These are phyloP conservation scores for Pseudofabraea citricarpa DNA, from an alignment of 2,329 filamentous ascomycete genomes.

Conservation along the genomic window DNA sequence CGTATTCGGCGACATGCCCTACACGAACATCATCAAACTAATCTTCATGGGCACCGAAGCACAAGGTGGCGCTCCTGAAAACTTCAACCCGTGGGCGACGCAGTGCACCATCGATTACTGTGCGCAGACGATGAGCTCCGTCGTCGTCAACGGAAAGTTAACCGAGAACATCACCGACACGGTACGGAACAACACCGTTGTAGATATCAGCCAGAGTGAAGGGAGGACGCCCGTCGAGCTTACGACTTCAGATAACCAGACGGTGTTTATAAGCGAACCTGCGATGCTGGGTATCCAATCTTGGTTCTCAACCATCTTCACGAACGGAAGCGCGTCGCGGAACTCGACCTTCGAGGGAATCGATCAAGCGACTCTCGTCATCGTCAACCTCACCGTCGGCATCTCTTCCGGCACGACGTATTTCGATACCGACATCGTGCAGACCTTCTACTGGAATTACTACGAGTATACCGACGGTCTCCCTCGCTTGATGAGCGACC, in stretches of 20 bases:
- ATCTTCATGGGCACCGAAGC: constrained; percentile 2
- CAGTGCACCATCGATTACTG: background rate
- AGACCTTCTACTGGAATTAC: constrained; percentile 36
- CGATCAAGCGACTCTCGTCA: background rate
- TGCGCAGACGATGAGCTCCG: background rate
- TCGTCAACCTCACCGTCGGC: constrained; percentile 1
- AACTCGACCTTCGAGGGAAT: constrained; percentile 1
- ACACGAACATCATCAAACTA: constrained; percentile 1
- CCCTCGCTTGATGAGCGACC: constrained; percentile 30
- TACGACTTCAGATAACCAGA: background rate
- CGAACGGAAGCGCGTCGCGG: background rate
- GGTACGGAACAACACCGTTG: background rate
- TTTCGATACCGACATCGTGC: constrained; percentile 29
- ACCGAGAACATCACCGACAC: background rate
- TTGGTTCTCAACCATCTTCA: constrained; percentile 2
- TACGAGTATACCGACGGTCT: constrained; percentile 31
- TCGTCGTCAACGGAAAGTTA: background rate
- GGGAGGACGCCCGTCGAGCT: background rate
- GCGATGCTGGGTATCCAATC: constrained; percentile 3
- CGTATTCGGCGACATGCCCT: background rate
- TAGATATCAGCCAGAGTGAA: background rate
- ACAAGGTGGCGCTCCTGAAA: background rate
- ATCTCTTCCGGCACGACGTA: constrained; percentile 2
- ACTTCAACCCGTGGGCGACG: background rate
- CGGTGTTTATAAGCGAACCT: constrained; percentile 1